Evolutionary conservation across 2,329 filamentous ascomycete species (phyloP).

Genomic region (Calonectria naviculata): DNA sequence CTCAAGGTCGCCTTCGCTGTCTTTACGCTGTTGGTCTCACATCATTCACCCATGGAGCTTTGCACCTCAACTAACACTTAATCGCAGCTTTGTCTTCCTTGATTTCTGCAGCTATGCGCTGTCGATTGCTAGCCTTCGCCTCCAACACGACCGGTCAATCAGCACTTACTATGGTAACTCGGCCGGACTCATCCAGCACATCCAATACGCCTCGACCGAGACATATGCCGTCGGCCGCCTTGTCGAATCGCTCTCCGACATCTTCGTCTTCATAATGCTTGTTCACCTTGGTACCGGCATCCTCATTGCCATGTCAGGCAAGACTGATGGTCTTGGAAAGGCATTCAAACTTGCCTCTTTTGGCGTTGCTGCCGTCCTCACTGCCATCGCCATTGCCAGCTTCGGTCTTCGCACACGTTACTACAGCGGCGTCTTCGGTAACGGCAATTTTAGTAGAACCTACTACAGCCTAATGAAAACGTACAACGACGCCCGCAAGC

Average conservation of each 20-base stretch:
- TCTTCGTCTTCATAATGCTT: slow-evolving; percentile 39
- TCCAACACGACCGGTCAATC: neutral
- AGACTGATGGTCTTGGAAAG: slow-evolving; percentile 15
- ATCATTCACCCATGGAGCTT: neutral
- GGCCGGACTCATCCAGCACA: neutral
- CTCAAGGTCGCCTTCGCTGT: slow-evolving; percentile 38
- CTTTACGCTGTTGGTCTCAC: slow-evolving; percentile 37
- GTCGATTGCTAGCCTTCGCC: slow-evolving; percentile 9
- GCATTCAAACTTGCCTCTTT: slow-evolving; percentile 26
- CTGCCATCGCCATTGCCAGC: slow-evolving; percentile 20
- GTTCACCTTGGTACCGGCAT: slow-evolving; percentile 35
- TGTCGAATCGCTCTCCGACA: slow-evolving; percentile 23
- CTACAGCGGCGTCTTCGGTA: neutral
- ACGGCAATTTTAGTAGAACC: fast-evolving
- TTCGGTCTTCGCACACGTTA: slow-evolving; percentile 33
- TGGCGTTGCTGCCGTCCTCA: slow-evolving; percentile 26
- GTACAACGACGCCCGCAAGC: slow-evolving; percentile 1
- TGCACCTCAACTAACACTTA: neutral
- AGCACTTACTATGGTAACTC: neutral
- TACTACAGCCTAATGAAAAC: neutral
- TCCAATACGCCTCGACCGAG: slow-evolving; percentile 17
- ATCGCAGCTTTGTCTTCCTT: slow-evolving; percentile 34
- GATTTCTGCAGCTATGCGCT: slow-evolving; percentile 25
- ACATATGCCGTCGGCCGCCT: slow-evolving; percentile 4
- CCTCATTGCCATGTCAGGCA: slow-evolving; percentile 25